Conservation (phyloP, 495 filamentous ascomycete genomes). For the Neurospora tetraspora region DNA sequence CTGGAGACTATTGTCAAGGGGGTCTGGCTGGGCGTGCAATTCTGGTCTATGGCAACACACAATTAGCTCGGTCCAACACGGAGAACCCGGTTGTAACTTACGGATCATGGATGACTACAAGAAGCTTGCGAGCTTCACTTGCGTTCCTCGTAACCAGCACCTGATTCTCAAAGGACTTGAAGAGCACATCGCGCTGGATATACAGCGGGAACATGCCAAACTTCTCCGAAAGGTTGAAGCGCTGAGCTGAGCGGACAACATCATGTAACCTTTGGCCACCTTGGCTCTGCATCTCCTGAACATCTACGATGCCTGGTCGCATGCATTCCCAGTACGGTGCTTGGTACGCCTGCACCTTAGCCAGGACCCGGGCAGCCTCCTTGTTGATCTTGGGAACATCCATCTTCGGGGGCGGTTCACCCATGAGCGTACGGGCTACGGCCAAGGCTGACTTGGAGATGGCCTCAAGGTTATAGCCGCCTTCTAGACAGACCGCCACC, state of each 20-base stretch:
- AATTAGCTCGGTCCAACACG: not conserved
- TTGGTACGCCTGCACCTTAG: slow-evolving; percentile 42
- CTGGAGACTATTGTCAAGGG: slow-evolving; percentile 58
- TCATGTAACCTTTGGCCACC: slow-evolving; percentile 42
- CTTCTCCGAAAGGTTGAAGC: slow-evolving; percentile 54
- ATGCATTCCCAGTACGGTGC: slow-evolving; percentile 53
- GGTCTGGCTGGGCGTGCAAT: slow-evolving; percentile 56
- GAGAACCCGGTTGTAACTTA: slow-evolving; percentile 31
- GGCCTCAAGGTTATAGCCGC: slow-evolving; percentile 87
- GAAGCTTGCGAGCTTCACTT: slow-evolving; percentile 34
- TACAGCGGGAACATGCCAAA: slow-evolving; percentile 65
- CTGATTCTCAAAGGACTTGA: slow-evolving; percentile 76
- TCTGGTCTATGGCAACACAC: slow-evolving; percentile 48
- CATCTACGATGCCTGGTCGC: slow-evolving; percentile 39
- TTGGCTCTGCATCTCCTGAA: slow-evolving; percentile 26
- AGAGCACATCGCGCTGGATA: slow-evolving; percentile 60
- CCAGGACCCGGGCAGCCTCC: slow-evolving; percentile 38
- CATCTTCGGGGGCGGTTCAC: slow-evolving; percentile 74
- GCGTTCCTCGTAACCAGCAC: slow-evolving; percentile 62
- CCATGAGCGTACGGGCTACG: slow-evolving; percentile 87
- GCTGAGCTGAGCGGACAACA: slow-evolving; percentile 64
- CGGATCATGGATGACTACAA: slow-evolving; percentile 79
- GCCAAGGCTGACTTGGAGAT: slow-evolving; percentile 88
- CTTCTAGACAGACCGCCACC: slow-evolving; percentile 85
- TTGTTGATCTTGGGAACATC: slow-evolving; percentile 38